Conservation (phyloP, 2,329 filamentous ascomycete genomes). For the Stagonosporopsis rhizophila region DNA sequence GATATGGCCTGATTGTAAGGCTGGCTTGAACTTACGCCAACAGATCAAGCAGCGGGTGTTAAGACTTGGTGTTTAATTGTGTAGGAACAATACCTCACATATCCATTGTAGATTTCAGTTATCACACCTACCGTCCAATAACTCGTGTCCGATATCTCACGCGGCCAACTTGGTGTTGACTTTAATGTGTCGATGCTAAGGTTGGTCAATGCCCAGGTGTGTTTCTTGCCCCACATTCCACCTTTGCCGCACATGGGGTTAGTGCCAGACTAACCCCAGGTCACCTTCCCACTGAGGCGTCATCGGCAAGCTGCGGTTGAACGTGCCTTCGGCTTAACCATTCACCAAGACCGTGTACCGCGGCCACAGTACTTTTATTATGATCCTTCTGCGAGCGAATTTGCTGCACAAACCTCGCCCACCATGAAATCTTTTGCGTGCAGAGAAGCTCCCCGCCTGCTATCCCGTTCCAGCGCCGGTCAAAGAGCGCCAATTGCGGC, state of each 20-base stretch:
- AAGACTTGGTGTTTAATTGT: no score
- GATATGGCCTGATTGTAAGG: no score
- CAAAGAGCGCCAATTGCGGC: slow-evolving; percentile 34
- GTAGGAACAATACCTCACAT: no score
- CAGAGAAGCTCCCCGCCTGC: slow-evolving; percentile 40
- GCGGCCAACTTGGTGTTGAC: not conserved
- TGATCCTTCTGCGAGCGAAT: slow-evolving; percentile 29
- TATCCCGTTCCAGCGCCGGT: slow-evolving; percentile 31
- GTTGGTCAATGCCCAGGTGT: no score
- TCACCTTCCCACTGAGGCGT: slow-evolving; percentile 26
- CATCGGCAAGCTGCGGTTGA: slow-evolving; percentile 27
- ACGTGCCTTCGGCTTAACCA: slow-evolving; percentile 15
- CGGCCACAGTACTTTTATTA: slow-evolving; percentile 31
- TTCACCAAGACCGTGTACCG: slow-evolving; percentile 20
- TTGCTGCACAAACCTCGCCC: slow-evolving; percentile 18
- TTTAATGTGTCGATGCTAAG: not conserved
- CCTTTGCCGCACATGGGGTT: not conserved
- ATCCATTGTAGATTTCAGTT: no score
- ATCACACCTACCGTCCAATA: no score
- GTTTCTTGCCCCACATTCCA: not conserved
- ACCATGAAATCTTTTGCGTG: slow-evolving; percentile 43
- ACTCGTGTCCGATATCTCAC: no score
- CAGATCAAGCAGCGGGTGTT: no score
- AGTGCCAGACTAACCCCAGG: slow-evolving; percentile 24
- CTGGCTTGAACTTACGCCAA: no score